Evolutionary conservation across 2,329 filamentous ascomycete genomes (phyloP), one percentile per base, ranked within the genome.

Genomic region (Colletotrichum destructivum): DNA sequence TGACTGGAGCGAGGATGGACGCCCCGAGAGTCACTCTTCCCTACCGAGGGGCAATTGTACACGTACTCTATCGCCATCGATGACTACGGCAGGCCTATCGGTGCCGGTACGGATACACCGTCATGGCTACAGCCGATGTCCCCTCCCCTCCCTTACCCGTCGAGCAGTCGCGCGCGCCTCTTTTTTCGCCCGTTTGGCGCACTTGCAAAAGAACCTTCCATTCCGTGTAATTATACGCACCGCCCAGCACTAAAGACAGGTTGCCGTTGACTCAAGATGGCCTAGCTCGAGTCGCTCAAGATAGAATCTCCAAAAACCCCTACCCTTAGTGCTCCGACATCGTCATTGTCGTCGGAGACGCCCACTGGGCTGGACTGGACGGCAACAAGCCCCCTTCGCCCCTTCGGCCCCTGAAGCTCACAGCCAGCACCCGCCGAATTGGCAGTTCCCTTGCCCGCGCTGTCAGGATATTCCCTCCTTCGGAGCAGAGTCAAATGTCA

Each of bases 251-350:
- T 38, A 47, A 40, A 18, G 12, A 16, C 16, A 40, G 23, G n/a
- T 21, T 35, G 59, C n/a, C 15, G 23, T 60, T 46, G 57, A 71
- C 65, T 63, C 46, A 55, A 52, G 13, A 47, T 46, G 52, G 52
- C 44, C 59, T 71, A 69, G 69, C 59, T 47, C 46, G 52, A 38
- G 57, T 42, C 69, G 35, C 59, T 68, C 60, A 71, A 71, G 69
- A 71, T 60, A 71, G 69, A 69, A 71, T 42, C 69, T 47, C 63
- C 59, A 54, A 47, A 52, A 31, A 57, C 44, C 47, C 7, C 1
- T 26, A 26, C 26, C n/a, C 47, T 49, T 9, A 0, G 7, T 49
- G 16, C 2, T 21, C 64, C 57, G 52, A 71, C 59, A 64, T 62
- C 64, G 69, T 68, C 57, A 55, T 59, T 59, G 64, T 66, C 26